Percentiles rank a stretch among this genome's conserved stretches.
Conservation (phyloP, 2,329 filamentous ascomycete species). For the Westerdykella aurantiaca region DNA sequence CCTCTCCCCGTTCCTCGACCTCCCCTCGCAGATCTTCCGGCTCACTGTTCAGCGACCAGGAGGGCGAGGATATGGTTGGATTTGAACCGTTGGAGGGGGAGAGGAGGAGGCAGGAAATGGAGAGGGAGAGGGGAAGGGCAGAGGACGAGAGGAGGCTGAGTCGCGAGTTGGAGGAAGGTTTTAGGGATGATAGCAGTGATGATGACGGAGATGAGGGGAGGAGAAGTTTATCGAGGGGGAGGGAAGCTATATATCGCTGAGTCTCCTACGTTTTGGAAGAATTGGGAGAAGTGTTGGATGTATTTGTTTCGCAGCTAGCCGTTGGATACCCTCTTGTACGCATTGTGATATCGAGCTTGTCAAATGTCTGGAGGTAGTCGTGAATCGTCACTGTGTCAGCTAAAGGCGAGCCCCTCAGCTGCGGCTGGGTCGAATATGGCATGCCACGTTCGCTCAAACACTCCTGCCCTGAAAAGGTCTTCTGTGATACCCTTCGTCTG, state of each 20-base stretch:
- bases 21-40: constrained; percentile 19
- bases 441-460: too few relatives aligned
- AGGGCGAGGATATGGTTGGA: constrained; percentile 45
- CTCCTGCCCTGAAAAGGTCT: too few relatives aligned
- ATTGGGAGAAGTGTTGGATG: too few relatives aligned
- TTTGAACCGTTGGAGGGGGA: constrained; percentile 37
- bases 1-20: neutral
- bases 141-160: constrained; percentile 61
- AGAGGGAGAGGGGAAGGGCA: constrained; percentile 32
- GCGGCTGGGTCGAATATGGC: too few relatives aligned
- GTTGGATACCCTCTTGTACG: neutral
- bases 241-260: neutral
- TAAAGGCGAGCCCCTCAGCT: too few relatives aligned
- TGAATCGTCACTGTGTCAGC: too few relatives aligned
- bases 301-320: too few relatives aligned
- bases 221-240: neutral
- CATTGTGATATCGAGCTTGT: too few relatives aligned
- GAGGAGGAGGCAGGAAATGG: constrained; percentile 36
- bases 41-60: constrained; percentile 41
- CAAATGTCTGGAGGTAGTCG: too few relatives aligned
- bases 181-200: constrained; percentile 66
- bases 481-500: too few relatives aligned
- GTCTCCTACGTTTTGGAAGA: neutral
- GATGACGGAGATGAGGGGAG: neutral
- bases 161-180: constrained; percentile 71